phyloP scores from a whole-genome alignment of 2,329 filamentous ascomycete genomes.

The Cordyceps javanica region DNA sequence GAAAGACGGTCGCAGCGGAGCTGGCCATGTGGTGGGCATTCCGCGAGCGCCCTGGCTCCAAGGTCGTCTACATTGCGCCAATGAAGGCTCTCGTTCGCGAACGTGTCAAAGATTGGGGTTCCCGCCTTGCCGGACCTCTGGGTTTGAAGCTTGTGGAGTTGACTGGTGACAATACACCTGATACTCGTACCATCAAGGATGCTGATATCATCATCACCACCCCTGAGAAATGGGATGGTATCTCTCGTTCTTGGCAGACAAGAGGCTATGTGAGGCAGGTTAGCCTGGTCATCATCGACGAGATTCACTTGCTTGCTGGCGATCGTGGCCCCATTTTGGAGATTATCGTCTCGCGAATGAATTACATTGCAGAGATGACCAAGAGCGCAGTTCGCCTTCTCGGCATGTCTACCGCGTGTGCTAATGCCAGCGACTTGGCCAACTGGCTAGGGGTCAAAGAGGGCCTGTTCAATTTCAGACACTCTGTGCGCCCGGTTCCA shows the following conservation, averaged over 20 bases:
- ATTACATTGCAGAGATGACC: constrained; percentile 94
- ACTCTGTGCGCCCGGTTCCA: constrained; percentile 93
- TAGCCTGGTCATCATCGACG: constrained; percentile 94
- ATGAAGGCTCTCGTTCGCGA: constrained; percentile 99
- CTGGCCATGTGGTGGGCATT: constrained; percentile 99
- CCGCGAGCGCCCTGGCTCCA: constrained; percentile 85
- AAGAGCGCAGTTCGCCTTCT: constrained; percentile 83
- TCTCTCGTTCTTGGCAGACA: constrained; percentile 97
- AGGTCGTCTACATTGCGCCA: constrained; percentile 97
- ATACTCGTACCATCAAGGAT: constrained; percentile 89
- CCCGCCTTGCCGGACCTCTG: constrained; percentile 72
- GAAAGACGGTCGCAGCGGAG: constrained; percentile 94
- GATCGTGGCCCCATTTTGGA: constrained; percentile 96
- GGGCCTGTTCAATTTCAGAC: constrained; percentile 92
- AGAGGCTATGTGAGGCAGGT: constrained; percentile 94
- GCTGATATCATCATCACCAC: constrained; percentile 98
- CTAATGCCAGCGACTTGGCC: constrained; percentile 86
- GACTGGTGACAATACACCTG: constrained; percentile 94
- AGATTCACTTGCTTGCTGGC: constrained; percentile 94
- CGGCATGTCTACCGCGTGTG: constrained; percentile 98
- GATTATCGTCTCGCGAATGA: constrained; percentile 93
- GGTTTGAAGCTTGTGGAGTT: constrained; percentile 89
- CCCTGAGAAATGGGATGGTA: constrained; percentile 99
- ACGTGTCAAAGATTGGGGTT: constrained; percentile 90
- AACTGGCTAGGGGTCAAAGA: constrained; percentile 98